Conservation (phyloP, 2,329 filamentous ascomycete genomes). For the Rasamsonia emersonii region DNA sequence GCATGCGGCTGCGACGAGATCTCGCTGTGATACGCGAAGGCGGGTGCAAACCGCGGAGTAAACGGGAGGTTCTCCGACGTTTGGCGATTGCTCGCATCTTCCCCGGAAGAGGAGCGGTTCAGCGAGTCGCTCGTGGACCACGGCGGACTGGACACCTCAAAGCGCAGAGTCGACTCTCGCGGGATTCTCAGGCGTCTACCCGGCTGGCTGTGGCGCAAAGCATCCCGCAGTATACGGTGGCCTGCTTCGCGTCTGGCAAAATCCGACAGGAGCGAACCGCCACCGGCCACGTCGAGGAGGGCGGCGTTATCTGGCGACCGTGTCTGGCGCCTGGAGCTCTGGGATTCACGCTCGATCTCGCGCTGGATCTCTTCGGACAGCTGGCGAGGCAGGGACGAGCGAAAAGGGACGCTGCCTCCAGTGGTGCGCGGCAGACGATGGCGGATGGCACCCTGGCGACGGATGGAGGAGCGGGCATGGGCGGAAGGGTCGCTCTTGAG, state of each 20-base stretch:
- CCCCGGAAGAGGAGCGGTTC: constrained; percentile 14
- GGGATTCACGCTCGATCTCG: constrained; percentile 20
- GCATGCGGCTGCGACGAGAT: constrained; percentile 14
- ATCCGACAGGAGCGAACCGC: constrained; percentile 13
- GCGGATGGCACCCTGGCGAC: constrained; percentile 39
- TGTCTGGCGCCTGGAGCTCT: constrained; percentile 14
- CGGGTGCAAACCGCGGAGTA: constrained; percentile 39
- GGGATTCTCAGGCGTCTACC: constrained; percentile 28
- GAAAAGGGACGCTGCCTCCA: constrained; percentile 19
- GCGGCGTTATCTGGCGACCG: constrained; percentile 23
- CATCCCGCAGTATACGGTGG: constrained; percentile 25
- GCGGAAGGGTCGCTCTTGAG: constrained; percentile 46
- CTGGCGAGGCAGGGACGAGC: constrained; percentile 22
- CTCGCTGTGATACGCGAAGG: constrained; percentile 22
- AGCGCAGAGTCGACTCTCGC: constrained; percentile 25
- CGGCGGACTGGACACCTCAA: constrained; percentile 21
- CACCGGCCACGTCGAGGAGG: constrained; percentile 4
- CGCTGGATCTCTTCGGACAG: constrained; percentile 18
- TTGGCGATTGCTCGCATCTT: constrained; percentile 11
- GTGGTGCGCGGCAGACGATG: constrained; percentile 20
- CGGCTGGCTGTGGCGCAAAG: constrained; percentile 24
- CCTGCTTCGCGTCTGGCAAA: constrained; percentile 26
- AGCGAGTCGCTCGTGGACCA: constrained; percentile 19
- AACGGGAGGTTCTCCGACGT: constrained; percentile 19
- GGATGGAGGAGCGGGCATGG: constrained; percentile 48